phyloP scores from a whole-genome alignment of 1,139 yeast genomes.

The Geotrichum citri-aurantii region DNA sequence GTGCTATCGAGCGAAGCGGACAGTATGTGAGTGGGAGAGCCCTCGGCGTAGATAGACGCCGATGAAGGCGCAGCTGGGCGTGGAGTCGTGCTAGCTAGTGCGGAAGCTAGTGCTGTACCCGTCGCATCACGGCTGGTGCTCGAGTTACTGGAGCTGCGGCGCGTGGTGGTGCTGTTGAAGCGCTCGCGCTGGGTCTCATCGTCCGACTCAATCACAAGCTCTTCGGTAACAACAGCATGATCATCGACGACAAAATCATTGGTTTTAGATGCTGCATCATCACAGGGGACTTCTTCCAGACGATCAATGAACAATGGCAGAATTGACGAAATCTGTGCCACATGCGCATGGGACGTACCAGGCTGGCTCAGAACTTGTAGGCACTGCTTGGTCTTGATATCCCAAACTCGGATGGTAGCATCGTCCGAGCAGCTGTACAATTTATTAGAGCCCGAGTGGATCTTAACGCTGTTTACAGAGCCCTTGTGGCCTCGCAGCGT shows the following conservation, averaged over 20 bases:
- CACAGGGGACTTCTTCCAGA: background rate
- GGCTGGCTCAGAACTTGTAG: slow-evolving; percentile 42
- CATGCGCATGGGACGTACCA: background rate
- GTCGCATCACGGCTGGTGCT: background rate
- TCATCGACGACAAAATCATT: slow-evolving; percentile 5
- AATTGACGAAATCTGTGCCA: background rate
- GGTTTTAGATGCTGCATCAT: background rate
- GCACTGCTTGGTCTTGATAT: slow-evolving; percentile 71
- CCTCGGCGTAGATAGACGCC: background rate
- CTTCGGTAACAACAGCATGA: background rate
- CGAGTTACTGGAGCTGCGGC: background rate
- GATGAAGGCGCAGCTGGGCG: background rate
- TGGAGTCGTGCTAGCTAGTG: background rate
- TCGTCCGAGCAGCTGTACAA: slow-evolving; percentile 89
- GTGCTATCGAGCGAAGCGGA: slow-evolving; percentile 92
- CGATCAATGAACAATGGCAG: background rate
- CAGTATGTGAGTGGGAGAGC: slow-evolving; percentile 66
- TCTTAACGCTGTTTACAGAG: slow-evolving; percentile 85
- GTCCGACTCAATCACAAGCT: background rate
- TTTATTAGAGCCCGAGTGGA: slow-evolving; percentile 72
- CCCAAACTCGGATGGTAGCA: slow-evolving; percentile 93
- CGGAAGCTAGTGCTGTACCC: background rate
- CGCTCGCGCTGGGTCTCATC: slow-evolving; percentile 5
- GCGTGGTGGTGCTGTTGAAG: background rate
- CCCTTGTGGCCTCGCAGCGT: slow-evolving; percentile 90